Conservation (phyloP, 768 basidiomycete genomes). For the Phlebiopsis gigantea region DNA sequence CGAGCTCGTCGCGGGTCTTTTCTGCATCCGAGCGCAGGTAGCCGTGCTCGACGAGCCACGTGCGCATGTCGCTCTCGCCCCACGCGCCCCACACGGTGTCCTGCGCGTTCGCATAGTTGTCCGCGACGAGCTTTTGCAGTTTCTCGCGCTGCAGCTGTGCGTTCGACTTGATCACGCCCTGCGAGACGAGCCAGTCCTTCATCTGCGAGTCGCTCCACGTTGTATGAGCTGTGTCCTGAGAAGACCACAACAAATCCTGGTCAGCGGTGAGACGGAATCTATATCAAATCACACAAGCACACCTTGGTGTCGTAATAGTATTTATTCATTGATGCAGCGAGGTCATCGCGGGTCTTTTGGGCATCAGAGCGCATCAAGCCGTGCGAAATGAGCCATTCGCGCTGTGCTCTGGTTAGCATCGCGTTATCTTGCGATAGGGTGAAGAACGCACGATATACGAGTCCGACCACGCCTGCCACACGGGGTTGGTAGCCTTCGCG, state of each 20-base stretch:
- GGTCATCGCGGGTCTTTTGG: conserved; percentile 51
- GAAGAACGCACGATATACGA: conserved; percentile 65
- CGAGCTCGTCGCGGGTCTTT: conserved; percentile 68
- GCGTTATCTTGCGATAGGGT: not conserved
- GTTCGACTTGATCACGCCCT: conserved; percentile 60
- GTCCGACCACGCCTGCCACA: conserved; percentile 86
- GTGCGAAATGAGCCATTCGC: conserved; percentile 77
- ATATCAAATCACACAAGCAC: not conserved
- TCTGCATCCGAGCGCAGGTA: conserved; percentile 53
- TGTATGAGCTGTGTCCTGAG: conserved; percentile 45
- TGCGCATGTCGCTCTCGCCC: conserved; percentile 66
- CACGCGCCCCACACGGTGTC: conserved; percentile 65
- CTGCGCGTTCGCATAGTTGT: conserved; percentile 59
- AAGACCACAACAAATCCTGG: not conserved
- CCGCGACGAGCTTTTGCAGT: conserved; percentile 64
- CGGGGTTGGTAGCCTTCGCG: conserved; percentile 50
- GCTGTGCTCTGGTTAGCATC: conserved; percentile 33
- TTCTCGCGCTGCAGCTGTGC: conserved; percentile 63
- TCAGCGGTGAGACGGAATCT: not conserved
- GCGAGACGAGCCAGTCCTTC: conserved; percentile 65
- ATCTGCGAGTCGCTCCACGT: conserved; percentile 64
- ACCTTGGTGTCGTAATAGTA: conserved; percentile 60
- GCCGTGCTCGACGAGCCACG: conserved; percentile 72
- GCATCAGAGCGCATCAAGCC: conserved; percentile 57
- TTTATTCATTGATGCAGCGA: conserved; percentile 61